Percentiles rank a stretch among this genome's conserved stretches.
phyloP scores from a whole-genome alignment of 2,329 filamentous ascomycete genomes.

The Fusarium bulbicola region DNA sequence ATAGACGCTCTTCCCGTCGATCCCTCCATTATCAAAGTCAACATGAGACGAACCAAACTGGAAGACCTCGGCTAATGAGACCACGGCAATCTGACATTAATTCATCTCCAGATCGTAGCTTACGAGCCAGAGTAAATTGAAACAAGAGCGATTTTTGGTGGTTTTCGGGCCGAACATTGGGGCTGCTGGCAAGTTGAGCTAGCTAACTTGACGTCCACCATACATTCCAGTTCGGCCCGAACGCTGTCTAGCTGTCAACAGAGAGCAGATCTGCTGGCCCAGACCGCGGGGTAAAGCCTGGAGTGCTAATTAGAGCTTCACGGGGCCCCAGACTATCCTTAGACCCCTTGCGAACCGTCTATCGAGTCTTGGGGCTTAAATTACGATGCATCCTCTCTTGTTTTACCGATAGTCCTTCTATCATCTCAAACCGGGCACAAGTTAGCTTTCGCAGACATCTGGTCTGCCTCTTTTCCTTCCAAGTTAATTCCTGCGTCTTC shows the following conservation, averaged over 20 bases:
- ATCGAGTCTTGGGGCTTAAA: not conserved
- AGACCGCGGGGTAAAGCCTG: not conserved
- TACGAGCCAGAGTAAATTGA: fast-evolving
- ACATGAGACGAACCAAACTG: not conserved
- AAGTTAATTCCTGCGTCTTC: not conserved
- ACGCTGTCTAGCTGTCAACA: not conserved
- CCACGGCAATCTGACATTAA: not conserved
- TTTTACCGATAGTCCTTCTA: fast-evolving
- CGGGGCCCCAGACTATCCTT: not conserved
- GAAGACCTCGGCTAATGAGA: not conserved
- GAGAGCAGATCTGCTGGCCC: not conserved
- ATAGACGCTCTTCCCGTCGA: not conserved
- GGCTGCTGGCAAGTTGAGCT: not conserved
- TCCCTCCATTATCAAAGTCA: not conserved
- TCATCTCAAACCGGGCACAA: not conserved
- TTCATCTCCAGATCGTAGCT: not conserved
- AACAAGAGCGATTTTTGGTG: too few species aligned
- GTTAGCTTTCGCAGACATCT: fast-evolving
- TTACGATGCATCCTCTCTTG: not conserved
- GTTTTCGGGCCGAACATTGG: not conserved
- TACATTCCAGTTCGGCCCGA: not conserved
- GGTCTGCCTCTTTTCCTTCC: fast-evolving
- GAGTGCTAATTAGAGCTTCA: not conserved
- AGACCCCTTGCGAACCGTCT: not conserved
- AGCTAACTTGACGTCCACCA: not conserved